Conservation (phyloP, 768 basidiomycete species). For the Pleurotus tuoliensis region DNA sequence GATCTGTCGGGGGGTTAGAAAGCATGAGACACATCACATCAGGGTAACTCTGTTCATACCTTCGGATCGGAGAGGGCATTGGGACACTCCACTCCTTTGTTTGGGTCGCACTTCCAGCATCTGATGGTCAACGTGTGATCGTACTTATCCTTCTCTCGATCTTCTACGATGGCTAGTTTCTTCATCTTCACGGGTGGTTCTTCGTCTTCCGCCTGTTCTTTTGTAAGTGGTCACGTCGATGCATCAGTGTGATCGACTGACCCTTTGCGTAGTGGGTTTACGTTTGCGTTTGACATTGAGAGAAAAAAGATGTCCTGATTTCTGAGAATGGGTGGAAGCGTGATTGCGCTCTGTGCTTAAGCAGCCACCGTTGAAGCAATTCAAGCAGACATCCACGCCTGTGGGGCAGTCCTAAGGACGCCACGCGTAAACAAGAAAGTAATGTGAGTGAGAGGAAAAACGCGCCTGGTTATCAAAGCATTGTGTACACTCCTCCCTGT, state of each 20-base stretch:
- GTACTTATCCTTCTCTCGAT: conserved; percentile 88
- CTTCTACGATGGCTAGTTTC: conserved; percentile 84
- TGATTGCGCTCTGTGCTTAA: conserved; percentile 61
- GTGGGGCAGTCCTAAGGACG: conserved; percentile 55
- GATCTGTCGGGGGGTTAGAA: conserved; percentile 31
- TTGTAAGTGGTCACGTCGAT: not conserved
- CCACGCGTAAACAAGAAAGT: not conserved
- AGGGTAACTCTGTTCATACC: conserved; percentile 16
- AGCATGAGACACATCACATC: not conserved
- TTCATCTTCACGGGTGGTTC: conserved; percentile 89
- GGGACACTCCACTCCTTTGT: conserved; percentile 40
- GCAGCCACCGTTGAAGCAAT: conserved; percentile 95
- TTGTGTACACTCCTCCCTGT: conserved; percentile 94
- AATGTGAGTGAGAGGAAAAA: not conserved
- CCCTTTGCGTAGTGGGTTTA: conserved; percentile 63
- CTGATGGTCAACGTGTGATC: conserved; percentile 59
- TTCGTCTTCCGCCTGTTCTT: conserved; percentile 58
- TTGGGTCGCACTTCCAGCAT: conserved; percentile 72
- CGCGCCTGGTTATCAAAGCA: conserved; percentile 92
- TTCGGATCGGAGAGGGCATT: conserved; percentile 32
- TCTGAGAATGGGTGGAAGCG: conserved; percentile 65
- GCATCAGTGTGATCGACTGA: conserved; percentile 33
- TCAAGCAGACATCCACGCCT: conserved; percentile 87
- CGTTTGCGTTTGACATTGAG: conserved; percentile 75
- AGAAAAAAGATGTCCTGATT: conserved; percentile 71